Evolutionary conservation across 140 eudicot genomes (phyloP).

Genomic region (Flaveria floridana): DNA sequence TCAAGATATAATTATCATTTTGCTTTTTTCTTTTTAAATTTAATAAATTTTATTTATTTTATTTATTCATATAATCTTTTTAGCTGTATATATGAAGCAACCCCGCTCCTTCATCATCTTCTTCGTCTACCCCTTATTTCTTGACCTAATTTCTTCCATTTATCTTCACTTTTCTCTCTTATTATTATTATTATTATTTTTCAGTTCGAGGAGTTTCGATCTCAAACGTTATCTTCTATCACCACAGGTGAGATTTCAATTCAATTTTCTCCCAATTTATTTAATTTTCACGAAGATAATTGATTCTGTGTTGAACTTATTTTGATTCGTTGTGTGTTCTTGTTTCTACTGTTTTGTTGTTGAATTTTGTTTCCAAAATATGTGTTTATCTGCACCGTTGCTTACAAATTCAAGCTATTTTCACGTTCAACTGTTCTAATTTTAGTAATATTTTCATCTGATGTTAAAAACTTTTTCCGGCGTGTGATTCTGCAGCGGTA

Average conservation of each 20-base stretch:
- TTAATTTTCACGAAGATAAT: not conserved
- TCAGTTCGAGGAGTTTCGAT: not conserved
- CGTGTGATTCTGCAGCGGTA: too few relatives aligned
- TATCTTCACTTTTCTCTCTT: not conserved
- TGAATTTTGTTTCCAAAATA: too few relatives aligned
- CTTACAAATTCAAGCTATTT: not conserved
- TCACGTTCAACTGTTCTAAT: not conserved
- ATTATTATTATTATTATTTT: not conserved
- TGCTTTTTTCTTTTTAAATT: too few relatives aligned
- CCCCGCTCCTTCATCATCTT: conserved; percentile 6
- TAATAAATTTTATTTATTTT: too few relatives aligned
- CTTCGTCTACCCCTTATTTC: conserved; percentile 5
- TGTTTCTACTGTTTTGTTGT: too few relatives aligned
- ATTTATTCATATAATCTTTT: not conserved
- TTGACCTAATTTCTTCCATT: not conserved
- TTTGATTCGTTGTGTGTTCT: not conserved
- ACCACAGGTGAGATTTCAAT: not conserved
- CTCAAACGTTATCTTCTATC: not conserved
- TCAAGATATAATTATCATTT: too few relatives aligned
- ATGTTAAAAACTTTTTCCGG: not conserved
- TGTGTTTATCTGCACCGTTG: too few relatives aligned
- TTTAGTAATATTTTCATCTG: conserved; percentile 16
- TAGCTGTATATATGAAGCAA: conserved; percentile 19
- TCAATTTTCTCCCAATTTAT: too few relatives aligned
- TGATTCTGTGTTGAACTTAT: not conserved